Evolutionary conservation across 2,329 filamentous ascomycete species (phyloP), one percentile per base, ranked within the genome.

Genomic region (Pseudogymnoascus sp.): DNA sequence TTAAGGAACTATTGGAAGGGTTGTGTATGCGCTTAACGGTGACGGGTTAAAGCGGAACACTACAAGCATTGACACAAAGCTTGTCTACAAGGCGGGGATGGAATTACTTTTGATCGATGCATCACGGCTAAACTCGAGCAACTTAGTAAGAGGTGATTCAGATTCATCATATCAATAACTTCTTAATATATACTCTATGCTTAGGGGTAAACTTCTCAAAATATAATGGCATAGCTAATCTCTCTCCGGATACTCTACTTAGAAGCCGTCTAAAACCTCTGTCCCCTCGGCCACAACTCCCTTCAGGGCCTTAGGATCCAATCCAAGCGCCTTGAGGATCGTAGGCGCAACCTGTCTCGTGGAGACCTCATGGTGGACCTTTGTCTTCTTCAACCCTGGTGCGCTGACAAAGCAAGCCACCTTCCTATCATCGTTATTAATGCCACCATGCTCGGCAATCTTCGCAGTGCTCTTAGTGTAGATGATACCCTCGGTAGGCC

Each of bases 361-460:
- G 39, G 52, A 61, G n/a, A 67, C 65, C 35, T 62, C 19, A 8
- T 65, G 58, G 19, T 55, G 42, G 62, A 65, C 66, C 12, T 62
- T 60, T 14, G 30, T 65, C 62, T 63, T 64, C 41, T 64, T 45
- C 7, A 71, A 30, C 14, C 61, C 59, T 4, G 67, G 63, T 42
- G 64, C 66, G 55, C 66, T 68, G 11, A 67, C 63, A 58, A 70
- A 67, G 49, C 67, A 70, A 5, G 69, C 69, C n/a, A 71, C 68
- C 5, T 67, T 61, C 39, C 70, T 61, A 60, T 72, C 70, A 60
- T 72, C 67, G 12, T 64, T 63, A 42, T 66, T 70, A 4, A 72
- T 58, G 5, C 70, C 70, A n/a, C 70, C 70, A 58, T 72, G 70
- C 62, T 72, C 70, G 14, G 67, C 70, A 35, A 70, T 68, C 61